Conservation (phyloP, 225 moss, liverwort and hornwort species). For the Thuidium tamariscinum region DNA sequence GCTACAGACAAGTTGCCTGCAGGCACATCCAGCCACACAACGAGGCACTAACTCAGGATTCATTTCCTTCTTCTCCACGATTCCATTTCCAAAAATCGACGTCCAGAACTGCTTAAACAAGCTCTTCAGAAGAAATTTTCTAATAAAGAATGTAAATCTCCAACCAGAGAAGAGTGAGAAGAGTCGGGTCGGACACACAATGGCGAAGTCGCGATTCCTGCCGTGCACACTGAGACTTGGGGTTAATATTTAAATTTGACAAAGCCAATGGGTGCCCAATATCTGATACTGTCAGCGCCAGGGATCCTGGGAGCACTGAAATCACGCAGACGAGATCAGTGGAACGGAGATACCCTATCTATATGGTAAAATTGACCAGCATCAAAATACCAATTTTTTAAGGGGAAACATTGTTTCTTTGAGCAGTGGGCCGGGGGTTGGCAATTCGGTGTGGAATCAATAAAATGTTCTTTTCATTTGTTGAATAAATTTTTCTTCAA, state of each 20-base stretch:
- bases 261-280: background rate
- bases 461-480: background rate
- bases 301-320: background rate
- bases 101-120: background rate
- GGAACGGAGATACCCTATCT: background rate
- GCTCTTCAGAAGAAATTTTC: background rate
- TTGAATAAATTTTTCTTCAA: background rate
- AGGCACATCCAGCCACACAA: background rate
- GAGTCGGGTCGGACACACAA: background rate
- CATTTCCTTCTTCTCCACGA: background rate
- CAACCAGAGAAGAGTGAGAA: too few species aligned
- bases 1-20: background rate
- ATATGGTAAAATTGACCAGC: background rate
- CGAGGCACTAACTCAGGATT: background rate
- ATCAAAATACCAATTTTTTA: background rate
- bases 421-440: background rate
- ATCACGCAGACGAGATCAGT: background rate
- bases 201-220: background rate
- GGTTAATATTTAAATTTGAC: background rate
- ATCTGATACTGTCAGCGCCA: background rate
- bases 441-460: background rate
- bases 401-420: background rate
- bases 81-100: background rate
- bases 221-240: background rate
- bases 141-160: too few species aligned